A percentile compares a stretch with the other conserved stretches of the same genome.
Evolutionary conservation across 345 rosid genomes (phyloP).

Genomic region (Linum usitatissimum): DNA sequence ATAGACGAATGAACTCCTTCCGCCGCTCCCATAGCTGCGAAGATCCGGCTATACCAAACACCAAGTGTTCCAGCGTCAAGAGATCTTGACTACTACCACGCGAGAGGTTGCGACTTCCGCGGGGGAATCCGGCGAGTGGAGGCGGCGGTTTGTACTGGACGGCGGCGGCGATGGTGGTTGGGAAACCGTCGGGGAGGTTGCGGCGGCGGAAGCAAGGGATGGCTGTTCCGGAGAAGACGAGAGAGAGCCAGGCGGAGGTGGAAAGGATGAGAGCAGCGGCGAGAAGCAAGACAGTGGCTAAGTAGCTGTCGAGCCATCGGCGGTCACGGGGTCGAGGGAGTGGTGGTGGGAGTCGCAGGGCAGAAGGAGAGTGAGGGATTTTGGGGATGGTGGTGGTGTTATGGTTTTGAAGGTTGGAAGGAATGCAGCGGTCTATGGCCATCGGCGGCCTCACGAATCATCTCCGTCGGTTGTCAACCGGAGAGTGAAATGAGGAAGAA

Average conservation of each 20-base stretch:
- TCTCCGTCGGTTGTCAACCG: neutral
- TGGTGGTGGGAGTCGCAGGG: conserved; percentile 12
- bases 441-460: neutral
- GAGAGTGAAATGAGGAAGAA: neutral
- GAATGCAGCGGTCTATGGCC: conserved; percentile 4
- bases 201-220: conserved; percentile 42
- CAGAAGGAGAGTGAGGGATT: too few species aligned
- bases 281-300: conserved; percentile 40
- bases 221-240: conserved; percentile 58
- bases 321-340: conserved; percentile 28
- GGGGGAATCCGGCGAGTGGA: neutral
- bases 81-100: conserved; percentile 15
- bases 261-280: conserved; percentile 51
- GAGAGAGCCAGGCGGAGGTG: conserved; percentile 73
- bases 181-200: neutral
- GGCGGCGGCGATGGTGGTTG: conserved; percentile 14
- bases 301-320: conserved; percentile 43
- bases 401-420: conserved; percentile 4
- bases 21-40: conserved; percentile 70
- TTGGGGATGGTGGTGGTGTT: conserved; percentile 9
- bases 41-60: conserved; percentile 93
- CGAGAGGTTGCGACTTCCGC: conserved; percentile 33
- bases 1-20: conserved; percentile 67
- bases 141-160: neutral
- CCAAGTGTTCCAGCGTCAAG: conserved; percentile 36